phyloP scores from a whole-genome alignment of 1,139 yeast genomes.

The Casaregolazyma lundiana region DNA sequence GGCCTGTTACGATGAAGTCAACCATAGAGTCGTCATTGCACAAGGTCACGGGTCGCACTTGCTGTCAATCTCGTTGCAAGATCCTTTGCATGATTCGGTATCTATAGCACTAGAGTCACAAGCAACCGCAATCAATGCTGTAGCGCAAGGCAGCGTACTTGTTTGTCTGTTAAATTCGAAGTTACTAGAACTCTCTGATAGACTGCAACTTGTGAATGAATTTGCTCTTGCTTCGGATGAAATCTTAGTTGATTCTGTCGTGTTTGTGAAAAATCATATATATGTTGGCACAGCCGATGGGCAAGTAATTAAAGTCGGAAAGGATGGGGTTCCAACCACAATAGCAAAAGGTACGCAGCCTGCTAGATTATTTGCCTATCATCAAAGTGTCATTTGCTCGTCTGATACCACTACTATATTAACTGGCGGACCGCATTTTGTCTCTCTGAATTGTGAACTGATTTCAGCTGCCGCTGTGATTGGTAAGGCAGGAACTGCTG shows the following conservation, averaged over 20 bases:
- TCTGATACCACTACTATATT: not conserved
- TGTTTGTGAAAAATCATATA: not conserved
- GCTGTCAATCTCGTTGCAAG: not conserved
- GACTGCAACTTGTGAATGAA: not conserved
- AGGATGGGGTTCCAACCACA: not conserved
- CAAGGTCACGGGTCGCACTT: not conserved
- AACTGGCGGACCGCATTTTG: not conserved
- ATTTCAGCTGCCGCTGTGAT: not conserved
- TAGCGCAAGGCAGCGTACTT: not conserved
- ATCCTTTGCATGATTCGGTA: no score
- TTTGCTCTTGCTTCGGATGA: not conserved
- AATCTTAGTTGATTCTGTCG: not conserved
- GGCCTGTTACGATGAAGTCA: not conserved
- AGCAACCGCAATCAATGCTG: not conserved
- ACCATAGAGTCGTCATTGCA: not conserved
- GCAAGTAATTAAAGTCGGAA: not conserved
- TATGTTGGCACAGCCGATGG: conserved; percentile 4
- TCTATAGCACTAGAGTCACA: not conserved
- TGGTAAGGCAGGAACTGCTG: not conserved
- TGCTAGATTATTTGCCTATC: not conserved
- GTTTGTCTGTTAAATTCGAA: conserved; percentile 1
- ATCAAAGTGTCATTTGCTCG: not conserved
- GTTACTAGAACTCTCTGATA: not conserved
- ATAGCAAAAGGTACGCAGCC: not conserved
- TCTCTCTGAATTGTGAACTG: conserved; percentile 1